A percentile compares a stretch with the other conserved stretches of the same genome.
Evolutionary conservation across 169 alveolate genomes (phyloP).

Genomic region (Plasmodium gonderi): DNA sequence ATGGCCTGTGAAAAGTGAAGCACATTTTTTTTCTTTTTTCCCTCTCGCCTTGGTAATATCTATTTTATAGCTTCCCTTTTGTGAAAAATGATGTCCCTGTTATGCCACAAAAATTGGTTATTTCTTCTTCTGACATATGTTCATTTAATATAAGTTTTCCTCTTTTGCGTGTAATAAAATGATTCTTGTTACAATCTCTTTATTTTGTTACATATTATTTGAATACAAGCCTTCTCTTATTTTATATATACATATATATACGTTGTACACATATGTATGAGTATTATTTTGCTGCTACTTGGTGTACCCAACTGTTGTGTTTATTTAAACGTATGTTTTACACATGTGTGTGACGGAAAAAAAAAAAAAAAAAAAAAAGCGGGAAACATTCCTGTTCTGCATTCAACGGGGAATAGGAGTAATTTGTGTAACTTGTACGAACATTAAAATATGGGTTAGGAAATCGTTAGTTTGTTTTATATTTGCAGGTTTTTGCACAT

Average conservation of each 20-base stretch:
- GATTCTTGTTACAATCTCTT: slow-evolving; percentile 4
- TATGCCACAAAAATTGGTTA: not conserved
- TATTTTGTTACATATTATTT: slow-evolving; percentile 12
- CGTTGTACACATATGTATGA: no score
- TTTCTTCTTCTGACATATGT: not conserved
- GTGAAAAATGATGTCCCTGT: not conserved
- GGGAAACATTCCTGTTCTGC: not conserved
- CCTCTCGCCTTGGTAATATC: not conserved
- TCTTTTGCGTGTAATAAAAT: not conserved
- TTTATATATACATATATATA: not conserved
- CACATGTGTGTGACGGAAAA: not conserved
- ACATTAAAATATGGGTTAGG: not conserved
- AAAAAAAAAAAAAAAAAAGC: not conserved
- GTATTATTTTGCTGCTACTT: not conserved
- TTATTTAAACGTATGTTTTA: not conserved
- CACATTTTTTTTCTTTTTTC: not conserved
- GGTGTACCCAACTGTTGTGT: no score
- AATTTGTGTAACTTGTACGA: not conserved
- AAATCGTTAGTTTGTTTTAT: not conserved
- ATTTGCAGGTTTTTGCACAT: not conserved
- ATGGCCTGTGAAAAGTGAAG: not conserved
- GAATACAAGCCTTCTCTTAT: not conserved
- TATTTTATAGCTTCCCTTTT: not conserved
- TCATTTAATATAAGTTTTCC: slow-evolving; percentile 1
- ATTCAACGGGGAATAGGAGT: not conserved